phyloP scores from a whole-genome alignment of 345 rosid species.

The Bruguiera sexangula region DNA sequence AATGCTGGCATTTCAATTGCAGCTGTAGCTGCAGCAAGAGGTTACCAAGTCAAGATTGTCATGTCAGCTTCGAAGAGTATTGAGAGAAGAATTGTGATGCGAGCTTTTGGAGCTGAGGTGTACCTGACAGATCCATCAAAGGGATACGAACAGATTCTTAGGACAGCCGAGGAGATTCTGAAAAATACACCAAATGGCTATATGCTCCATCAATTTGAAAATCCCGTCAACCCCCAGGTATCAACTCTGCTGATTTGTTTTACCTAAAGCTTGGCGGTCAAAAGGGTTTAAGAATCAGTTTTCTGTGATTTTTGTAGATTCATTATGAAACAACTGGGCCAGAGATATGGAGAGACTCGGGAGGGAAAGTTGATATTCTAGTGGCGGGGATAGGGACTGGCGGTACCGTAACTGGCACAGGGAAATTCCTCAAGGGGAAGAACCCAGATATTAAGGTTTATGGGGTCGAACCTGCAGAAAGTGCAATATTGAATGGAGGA shows the following conservation, averaged over 20 bases:
- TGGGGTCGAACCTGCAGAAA: slow-evolving; percentile 34
- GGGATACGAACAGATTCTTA: slow-evolving; percentile 3
- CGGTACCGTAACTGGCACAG: slow-evolving; percentile 26
- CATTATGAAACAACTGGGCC: slow-evolving; percentile 32
- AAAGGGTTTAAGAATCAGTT: background rate
- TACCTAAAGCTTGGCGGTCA: background rate
- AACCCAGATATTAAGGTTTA: slow-evolving; percentile 27
- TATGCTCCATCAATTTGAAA: slow-evolving; percentile 23
- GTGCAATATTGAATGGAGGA: slow-evolving; percentile 31
- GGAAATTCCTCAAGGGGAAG: slow-evolving; percentile 25
- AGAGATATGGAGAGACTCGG: slow-evolving; percentile 25
- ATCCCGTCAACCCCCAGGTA: slow-evolving; percentile 23
- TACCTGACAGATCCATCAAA: slow-evolving; percentile 14
- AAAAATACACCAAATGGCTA: slow-evolving; percentile 24
- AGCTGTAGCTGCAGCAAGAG: slow-evolving; percentile 22
- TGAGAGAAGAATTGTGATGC: slow-evolving; percentile 22
- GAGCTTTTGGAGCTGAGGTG: slow-evolving; percentile 27
- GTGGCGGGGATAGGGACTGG: slow-evolving; percentile 28
- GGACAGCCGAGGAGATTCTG: slow-evolving; percentile 18
- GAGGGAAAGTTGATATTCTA: slow-evolving; percentile 20
- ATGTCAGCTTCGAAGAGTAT: slow-evolving; percentile 29
- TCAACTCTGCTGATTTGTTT: background rate
- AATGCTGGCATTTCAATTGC: slow-evolving; percentile 24
- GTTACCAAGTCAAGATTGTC: slow-evolving; percentile 15
- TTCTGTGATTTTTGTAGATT: background rate